phyloP scores from a whole-genome alignment of 2,329 filamentous ascomycete species.

The Fusarium bulbicola region DNA sequence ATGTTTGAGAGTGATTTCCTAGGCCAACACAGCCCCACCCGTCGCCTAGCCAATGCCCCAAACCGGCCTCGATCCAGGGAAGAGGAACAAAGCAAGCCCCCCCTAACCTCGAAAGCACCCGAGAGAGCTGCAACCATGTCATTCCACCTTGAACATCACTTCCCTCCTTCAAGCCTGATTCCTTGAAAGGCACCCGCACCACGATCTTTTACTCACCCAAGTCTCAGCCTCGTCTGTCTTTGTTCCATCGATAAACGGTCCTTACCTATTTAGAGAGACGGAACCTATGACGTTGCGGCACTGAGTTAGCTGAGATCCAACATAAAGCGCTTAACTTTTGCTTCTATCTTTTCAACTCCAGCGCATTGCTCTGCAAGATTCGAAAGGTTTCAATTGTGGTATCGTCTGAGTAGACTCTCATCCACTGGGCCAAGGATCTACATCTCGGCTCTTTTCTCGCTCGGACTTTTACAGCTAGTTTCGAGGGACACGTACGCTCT shows the following conservation, averaged over 20 bases:
- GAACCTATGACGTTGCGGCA: constrained; percentile 41
- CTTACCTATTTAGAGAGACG: constrained; percentile 10
- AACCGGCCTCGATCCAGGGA: constrained; percentile 37
- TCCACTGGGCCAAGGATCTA: constrained; percentile 6
- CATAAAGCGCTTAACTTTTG: constrained; percentile 19
- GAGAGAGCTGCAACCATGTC: constrained; percentile 35
- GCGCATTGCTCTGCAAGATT: not conserved
- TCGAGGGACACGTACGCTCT: constrained; percentile 36
- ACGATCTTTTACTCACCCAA: constrained; percentile 11
- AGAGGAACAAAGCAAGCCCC: constrained; percentile 32
- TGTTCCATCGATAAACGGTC: constrained; percentile 21
- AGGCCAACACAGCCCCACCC: constrained; percentile 30
- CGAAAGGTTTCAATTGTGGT: not conserved
- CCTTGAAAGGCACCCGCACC: constrained; percentile 22
- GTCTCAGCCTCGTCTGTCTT: constrained; percentile 27
- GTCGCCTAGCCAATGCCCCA: constrained; percentile 46
- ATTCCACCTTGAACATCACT: constrained; percentile 39
- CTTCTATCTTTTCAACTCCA: constrained; percentile 13
- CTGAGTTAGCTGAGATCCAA: constrained; percentile 37
- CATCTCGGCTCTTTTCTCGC: constrained; percentile 26
- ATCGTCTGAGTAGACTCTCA: not conserved
- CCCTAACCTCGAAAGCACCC: constrained; percentile 33
- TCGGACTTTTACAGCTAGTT: constrained; percentile 19
- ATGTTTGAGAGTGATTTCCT: not conserved
- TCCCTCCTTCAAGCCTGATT: constrained; percentile 38